phyloP scores from a whole-genome alignment of 1,284 basidiomycete species.

The Violaceomyces palustris region DNA sequence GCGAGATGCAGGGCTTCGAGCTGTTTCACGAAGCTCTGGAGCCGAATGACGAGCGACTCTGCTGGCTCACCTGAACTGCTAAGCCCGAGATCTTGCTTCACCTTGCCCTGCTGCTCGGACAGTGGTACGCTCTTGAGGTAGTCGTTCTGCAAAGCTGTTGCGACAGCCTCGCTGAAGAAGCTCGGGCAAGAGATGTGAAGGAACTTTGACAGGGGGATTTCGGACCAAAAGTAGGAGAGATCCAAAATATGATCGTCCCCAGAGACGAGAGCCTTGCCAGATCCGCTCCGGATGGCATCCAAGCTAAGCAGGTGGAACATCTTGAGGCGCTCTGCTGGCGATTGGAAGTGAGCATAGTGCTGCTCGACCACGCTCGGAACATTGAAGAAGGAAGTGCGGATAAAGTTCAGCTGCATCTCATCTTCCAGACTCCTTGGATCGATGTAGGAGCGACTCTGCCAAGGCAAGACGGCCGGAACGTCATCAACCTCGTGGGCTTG shows the following conservation, averaged over 20 bases:
- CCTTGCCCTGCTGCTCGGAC: conserved; percentile 3
- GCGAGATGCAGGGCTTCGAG: conserved; percentile 3
- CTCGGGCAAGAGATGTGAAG: conserved; percentile 12
- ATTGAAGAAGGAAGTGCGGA: conserved; percentile 15
- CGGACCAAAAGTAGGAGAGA: conserved; percentile 35
- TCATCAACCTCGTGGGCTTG: no score
- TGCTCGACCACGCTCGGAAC: conserved; percentile 21
- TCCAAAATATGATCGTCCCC: no score
- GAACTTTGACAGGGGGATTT: conserved; percentile 15
- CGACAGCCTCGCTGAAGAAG: not conserved
- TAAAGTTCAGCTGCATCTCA: conserved; percentile 7
- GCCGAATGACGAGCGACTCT: conserved; percentile 1
- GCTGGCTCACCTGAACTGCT: no score
- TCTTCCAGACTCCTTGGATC: conserved; percentile 9
- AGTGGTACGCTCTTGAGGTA: conserved; percentile 6
- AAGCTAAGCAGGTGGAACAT: conserved; percentile 24
- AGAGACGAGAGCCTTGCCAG: no score
- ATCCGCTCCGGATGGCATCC: not conserved
- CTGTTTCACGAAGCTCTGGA: conserved; percentile 7
- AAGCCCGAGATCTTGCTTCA: conserved; percentile 16
- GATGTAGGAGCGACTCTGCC: conserved; percentile 13
- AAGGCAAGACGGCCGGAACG: conserved; percentile 8
- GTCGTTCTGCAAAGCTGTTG: conserved; percentile 2
- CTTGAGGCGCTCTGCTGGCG: conserved; percentile 23
- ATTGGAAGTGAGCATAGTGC: conserved; percentile 23